Evolutionary conservation across 2,329 filamentous ascomycete species (phyloP), one percentile per base, ranked within the genome.

Genomic region (Exophiala viscosa): DNA sequence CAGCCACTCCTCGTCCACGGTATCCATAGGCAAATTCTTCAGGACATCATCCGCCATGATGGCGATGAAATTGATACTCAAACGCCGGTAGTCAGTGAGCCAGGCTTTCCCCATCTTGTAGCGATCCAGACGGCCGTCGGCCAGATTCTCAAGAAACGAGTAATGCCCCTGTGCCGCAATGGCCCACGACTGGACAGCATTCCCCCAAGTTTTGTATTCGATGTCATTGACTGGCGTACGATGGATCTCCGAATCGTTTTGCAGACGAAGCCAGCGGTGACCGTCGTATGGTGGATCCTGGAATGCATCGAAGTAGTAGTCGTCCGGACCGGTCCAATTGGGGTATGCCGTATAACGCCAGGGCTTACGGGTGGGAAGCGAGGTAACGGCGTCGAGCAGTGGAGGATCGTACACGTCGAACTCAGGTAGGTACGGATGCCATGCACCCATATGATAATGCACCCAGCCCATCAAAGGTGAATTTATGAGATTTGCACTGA

Each of bases 401-500:
- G 32, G 35, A 10, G 45, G 43, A 32, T 47, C 33, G 11, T 45
- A 52, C 40, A 45, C 49, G 17, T 49, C 39, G 46, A 57, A 39
- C 44, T 81, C 79, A 3, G 79, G 78, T 15, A 80, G 70, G 62
- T 81, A 82, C 2, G 79, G 75, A 45, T 76, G 69, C 15, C 80
- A 71, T 14, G 75, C 74, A 4, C 76, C 77, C 7, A 77, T 69
- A 51, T 79, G 79, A 61, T 74, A 76, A 59, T 83, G 80, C 14
- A 82, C 69, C 67, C 76, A 75, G 44, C 73, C 73, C 31, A 81
- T 74, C 9, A 78, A 70, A 11, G 78, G 79, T 44, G 79, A 76
- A 55, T 83, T 83, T 57, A 82, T 68, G 17, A 83, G 70, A 56
- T 83, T 82, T 45, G 78, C 78, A 2, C 77, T 79, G 11, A 82